Evolutionary conservation across 345 rosid species (phyloP), one percentile per base, ranked within the genome.

Genomic region (Schrenkiella parvula): DNA sequence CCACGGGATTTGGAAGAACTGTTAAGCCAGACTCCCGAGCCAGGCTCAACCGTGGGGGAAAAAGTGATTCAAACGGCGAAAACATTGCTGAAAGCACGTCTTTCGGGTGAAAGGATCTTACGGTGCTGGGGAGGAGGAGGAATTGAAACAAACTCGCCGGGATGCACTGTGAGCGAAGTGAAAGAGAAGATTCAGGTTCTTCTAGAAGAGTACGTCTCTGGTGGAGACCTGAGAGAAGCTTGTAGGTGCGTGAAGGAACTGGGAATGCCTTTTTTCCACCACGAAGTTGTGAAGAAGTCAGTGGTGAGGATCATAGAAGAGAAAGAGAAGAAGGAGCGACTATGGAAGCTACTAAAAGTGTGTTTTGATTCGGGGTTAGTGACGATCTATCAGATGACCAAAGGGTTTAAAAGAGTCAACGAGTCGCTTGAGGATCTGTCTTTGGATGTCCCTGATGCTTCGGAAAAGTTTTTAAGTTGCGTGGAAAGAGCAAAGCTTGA

Each of bases 91-190:
- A 84, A 84, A 15, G 93, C 97, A 64, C 79, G 90, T 43, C 97
- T 87, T 8, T 84, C 92, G 0, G 93, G 96, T 8, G 97, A 91
- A 73, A 66, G 97, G 58, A 91, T 91, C 56, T 60, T 87, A 50
- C 84, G 98, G 52, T 92, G 92, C 69, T 92, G 93, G 98, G 97
- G 98, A 31, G 86, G 91, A 22, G 90, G 90, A 63, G 82, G 84
- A 26, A 58, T 79, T 17, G 81, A 83, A 43, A 78, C 75, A 46
- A 76, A 56, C 61, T 76, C 80, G 0, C 87, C 85, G 0, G 93
- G 97, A 32, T 86, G 89, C 73, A 90, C 89, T 0, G 83, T 83
- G 47, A 89, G 82, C 38, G 98, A 92, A 68, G 93, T 88, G 37
- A 89, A 92, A 68, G 90, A 86, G 54, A 86, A 83, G 74, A 85